These are phyloP conservation scores for Mycena filopes DNA, from an alignment of 768 basidiomycete species.

Conservation along the genomic window DNA sequence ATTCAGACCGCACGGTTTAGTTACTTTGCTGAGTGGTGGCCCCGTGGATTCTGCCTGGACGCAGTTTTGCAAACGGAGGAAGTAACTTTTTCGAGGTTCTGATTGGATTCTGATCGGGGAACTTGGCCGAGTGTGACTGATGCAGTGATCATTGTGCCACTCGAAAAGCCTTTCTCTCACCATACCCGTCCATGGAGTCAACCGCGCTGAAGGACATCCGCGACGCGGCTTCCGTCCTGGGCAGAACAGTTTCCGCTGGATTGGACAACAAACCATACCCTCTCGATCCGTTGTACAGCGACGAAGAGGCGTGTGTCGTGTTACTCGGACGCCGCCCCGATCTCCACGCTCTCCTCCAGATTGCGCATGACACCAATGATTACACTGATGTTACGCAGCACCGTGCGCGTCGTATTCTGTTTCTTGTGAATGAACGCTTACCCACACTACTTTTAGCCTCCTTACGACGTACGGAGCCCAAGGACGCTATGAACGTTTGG, in stretches of 20 bases:
- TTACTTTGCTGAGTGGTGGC: too few species aligned
- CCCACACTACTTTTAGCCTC: not conserved
- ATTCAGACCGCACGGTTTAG: not conserved
- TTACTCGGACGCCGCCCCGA: not conserved
- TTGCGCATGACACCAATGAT: not conserved
- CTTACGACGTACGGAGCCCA: not conserved
- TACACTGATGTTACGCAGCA: not conserved
- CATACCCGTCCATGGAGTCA: too few species aligned
- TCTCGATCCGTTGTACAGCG: not conserved
- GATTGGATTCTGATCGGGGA: too few species aligned
- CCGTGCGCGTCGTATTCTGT: not conserved
- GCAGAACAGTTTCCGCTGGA: not conserved
- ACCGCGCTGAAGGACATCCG: too few species aligned
- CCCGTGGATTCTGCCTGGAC: too few species aligned
- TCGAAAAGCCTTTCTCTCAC: too few species aligned
- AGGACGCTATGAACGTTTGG: not conserved
- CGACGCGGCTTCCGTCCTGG: not conserved
- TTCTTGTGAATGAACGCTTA: not conserved
- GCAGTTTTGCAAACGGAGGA: too few species aligned
- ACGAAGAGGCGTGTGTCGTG: not conserved
- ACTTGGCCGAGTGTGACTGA: too few species aligned
- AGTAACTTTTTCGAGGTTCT: too few species aligned
- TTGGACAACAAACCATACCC: not conserved
- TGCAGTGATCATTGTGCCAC: too few species aligned
- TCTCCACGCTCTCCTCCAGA: not conserved